Conservation (phyloP, 805 yeast genomes). For the Metschnikowia hibisci region DNA sequence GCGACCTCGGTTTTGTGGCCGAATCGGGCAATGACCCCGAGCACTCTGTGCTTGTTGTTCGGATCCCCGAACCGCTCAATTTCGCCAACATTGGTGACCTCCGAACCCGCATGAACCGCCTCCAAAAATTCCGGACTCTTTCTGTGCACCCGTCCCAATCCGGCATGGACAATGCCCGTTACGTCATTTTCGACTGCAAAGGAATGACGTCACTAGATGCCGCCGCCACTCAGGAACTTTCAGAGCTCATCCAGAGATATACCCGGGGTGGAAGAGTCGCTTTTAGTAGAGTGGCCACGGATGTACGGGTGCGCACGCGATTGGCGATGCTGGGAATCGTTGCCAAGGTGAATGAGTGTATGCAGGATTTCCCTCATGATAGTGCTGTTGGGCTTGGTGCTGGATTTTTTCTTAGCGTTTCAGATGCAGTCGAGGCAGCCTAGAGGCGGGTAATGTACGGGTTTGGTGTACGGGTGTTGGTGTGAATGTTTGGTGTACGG, state of each 20-base stretch:
- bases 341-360: slow-evolving; percentile 21
- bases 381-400: slow-evolving; percentile 16
- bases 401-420: slow-evolving; percentile 48
- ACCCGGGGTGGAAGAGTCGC: slow-evolving; percentile 48
- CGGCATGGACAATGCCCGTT: slow-evolving; percentile 38
- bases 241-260: slow-evolving; percentile 57
- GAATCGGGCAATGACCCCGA: too few relatives aligned
- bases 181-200: slow-evolving; percentile 69
- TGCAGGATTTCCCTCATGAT: background rate
- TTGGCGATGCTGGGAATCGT: slow-evolving; percentile 55
- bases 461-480: too few relatives aligned
- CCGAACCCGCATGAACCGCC: slow-evolving; percentile 57
- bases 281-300: slow-evolving; percentile 57
- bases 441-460: too few relatives aligned
- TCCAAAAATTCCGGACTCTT: slow-evolving; percentile 75
- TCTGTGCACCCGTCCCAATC: slow-evolving; percentile 75
- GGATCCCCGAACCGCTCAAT: slow-evolving; percentile 83
- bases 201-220: slow-evolving; percentile 83
- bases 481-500: too few relatives aligned
- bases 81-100: slow-evolving; percentile 83
- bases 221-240: slow-evolving; percentile 69
- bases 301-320: slow-evolving; percentile 43
- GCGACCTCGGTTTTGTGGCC: too few relatives aligned
- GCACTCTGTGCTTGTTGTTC: slow-evolving; percentile 57
- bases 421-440: slow-evolving; percentile 40